Conservation (phyloP, 345 rosid species). For the Populus tremula region DNA sequence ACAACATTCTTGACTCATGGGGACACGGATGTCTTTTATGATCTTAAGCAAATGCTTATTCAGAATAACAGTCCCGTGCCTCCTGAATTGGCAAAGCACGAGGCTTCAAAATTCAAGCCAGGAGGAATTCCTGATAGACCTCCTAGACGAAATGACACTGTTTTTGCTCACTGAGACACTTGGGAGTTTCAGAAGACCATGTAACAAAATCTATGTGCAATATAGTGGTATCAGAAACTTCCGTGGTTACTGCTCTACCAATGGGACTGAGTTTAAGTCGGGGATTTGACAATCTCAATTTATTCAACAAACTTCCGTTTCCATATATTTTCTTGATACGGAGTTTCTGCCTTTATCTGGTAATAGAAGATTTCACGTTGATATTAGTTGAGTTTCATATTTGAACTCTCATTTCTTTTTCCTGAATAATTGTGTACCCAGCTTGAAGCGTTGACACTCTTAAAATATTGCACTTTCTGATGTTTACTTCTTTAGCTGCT, state of each 20-base stretch:
- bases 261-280: neutral
- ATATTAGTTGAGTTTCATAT: conserved; percentile 1
- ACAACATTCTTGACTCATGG: conserved; percentile 83
- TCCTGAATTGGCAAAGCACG: conserved; percentile 87
- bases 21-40: conserved; percentile 83
- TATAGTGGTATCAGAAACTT: neutral
- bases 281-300: neutral
- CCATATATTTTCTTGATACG: neutral
- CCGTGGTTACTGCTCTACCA: neutral
- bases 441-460: neutral
- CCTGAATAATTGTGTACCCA: neutral
- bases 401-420: neutral
- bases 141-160: conserved; percentile 85
- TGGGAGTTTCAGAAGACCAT: neutral
- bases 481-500: neutral
- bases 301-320: neutral
- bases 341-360: neutral
- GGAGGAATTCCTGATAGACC: conserved; percentile 90
- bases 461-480: neutral
- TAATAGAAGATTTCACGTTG: neutral
- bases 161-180: conserved; percentile 59
- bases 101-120: conserved; percentile 92
- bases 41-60: conserved; percentile 95
- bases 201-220: neutral
- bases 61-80: conserved; percentile 92